Conservation (phyloP, 495 filamentous ascomycete species). For the Penicillium tannophilum region DNA sequence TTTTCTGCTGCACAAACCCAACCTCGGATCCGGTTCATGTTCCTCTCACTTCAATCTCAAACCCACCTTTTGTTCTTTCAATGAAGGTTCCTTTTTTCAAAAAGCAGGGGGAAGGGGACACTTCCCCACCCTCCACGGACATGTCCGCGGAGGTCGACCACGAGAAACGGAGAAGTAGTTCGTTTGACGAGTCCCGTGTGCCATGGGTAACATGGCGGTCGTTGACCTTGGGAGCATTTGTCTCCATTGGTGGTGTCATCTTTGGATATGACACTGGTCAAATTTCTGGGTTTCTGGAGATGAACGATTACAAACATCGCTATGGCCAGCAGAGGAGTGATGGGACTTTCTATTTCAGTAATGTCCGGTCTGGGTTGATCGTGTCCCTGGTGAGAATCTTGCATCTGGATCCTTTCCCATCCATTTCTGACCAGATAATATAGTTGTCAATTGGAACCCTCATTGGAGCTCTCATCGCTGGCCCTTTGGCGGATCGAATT, state of each 20-base stretch:
- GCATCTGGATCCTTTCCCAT: background rate
- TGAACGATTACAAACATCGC: constrained; percentile 49
- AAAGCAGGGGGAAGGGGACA: background rate
- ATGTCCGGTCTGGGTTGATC: constrained; percentile 55
- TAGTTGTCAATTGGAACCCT: constrained; percentile 63
- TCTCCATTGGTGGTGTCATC: constrained; percentile 70
- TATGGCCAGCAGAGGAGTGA: constrained; percentile 40
- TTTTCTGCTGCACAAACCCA: background rate
- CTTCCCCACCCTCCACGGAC: background rate
- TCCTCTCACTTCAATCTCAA: background rate
- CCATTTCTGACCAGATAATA: too few species aligned
- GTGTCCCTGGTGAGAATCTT: constrained; percentile 42
- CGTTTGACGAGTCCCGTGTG: constrained; percentile 34
- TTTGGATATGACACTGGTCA: constrained; percentile 54
- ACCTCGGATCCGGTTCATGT: background rate
- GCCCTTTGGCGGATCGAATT: constrained; percentile 48
- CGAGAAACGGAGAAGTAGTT: constrained; percentile 9
- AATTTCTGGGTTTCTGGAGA: constrained; percentile 63
- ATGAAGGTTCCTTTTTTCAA: constrained; percentile 21
- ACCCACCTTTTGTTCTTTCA: background rate
- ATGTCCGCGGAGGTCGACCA: background rate
- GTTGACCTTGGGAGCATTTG: constrained; percentile 49
- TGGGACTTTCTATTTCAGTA: constrained; percentile 44
- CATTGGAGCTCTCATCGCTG: constrained; percentile 63
- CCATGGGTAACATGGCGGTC: constrained; percentile 48